Evolutionary conservation across 129 eudicot genomes (phyloP), one percentile per base, ranked within the genome.

Genomic region (Escallonia rubra): DNA sequence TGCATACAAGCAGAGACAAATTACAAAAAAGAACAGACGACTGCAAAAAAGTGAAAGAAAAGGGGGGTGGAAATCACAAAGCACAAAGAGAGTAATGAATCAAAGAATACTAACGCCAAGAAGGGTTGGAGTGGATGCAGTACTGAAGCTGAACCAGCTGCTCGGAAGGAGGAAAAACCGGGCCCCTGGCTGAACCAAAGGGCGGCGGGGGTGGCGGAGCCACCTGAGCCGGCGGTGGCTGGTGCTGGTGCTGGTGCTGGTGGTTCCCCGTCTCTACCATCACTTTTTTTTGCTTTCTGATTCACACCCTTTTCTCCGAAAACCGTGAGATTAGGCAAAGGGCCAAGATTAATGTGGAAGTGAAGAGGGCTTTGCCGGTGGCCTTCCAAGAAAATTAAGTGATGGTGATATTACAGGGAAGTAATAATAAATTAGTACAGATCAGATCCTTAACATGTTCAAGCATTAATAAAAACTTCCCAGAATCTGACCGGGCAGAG

Each of bases 111-210:
- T 71, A 62, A 92, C 99, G 79, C 95, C 87, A 84, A 57, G 96
- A 93, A 65, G 99, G 99, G 67, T 93, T 93, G 9, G 96, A 93
- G 59, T 93, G 99, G 88, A 93, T 93, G 95, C 99, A 93, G 66
- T 93, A 93, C 63, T 86, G 83, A n/a, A 93, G 99, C 75, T 77
- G 86, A 15, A 62, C 68, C 63, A 93, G 90, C 49, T 93, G 99
- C 61, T 93, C 99, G 14, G 89, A 57, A 4, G 99, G 99, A 11
- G 92, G 95, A 50, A 45, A 86, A 74, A 73, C 69, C 34, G 99
- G 95, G 6, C 96, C 96, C 71, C 83, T 84, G 10, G 96, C 90
- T 2, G 85, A 82, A 70, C 99, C 99, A 1, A 93, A 80, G 6
- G 90, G 85, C 5, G 63, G 69, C 64, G 89, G 81, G 23, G 74